Base-by-base conservation (phyloP, 1,139 yeast species). In the Pichia norvegensis region DNA sequence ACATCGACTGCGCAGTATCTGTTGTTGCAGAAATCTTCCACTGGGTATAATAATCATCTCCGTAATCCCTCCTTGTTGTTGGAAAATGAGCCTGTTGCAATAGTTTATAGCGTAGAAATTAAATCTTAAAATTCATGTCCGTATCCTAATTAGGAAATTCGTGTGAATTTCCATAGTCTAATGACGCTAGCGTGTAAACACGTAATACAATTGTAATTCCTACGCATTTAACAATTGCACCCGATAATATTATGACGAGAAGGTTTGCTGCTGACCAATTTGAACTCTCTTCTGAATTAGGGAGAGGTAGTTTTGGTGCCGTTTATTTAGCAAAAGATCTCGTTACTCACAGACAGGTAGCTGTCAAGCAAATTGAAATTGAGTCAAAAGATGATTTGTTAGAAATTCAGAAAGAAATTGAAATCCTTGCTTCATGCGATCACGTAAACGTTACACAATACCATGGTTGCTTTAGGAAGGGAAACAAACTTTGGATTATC, bases 281-380 rank as follows among this genome's bases (percentile, higher is more conserved):
- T 53, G 69, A 78, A 42, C 73, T 87, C 4, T 74, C 74, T 52
- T 90, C 83, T 53, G 90, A 85, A 61, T 79, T 87, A 1, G 96
- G 96, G 2, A 69, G 85, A 46, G 96, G 96, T 0, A 90, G 92
- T 4, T 87, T 86, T 63, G 96, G 96, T 0, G 85, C 82, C 1
- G 96, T 87, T 1, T 87, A 82, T 65, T 69, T 82, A 42, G 96
- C 92, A 0, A 61, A 78, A 10, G 79, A 84, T 54, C 71, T 69
- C 44, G 64, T 70, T 4, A 67, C 76, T 1, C 67, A 69, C 44
- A 61, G 66, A 44, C 76, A 72, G 45, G 86, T 82, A 33, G 86
- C 86, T 13, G 72, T 80, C 46, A 79, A 79, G 55, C 85, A 82
- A 61, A 82, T 87, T 45, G 95, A 87, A 56, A 67, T 87, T 55